Evolutionary conservation across 2,329 filamentous ascomycete genomes (phyloP), one percentile per base, ranked within the genome.

Genomic region (Chrysoporthe austroafricana): DNA sequence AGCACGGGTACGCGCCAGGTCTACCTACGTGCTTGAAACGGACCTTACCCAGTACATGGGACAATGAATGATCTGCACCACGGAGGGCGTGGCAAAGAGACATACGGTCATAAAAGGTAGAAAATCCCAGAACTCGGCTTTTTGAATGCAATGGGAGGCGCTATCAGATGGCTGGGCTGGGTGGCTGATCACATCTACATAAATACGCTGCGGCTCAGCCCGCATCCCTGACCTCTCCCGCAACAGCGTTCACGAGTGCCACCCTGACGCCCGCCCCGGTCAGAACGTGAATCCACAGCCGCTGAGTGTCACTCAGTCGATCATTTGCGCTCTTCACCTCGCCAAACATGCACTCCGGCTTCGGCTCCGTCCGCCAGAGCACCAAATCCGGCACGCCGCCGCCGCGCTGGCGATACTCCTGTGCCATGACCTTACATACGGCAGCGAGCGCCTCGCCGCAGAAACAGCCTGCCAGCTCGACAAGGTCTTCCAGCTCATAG

Each of bases 231-330:
- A 86, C 80, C 73, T 88, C 83, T 71, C 78, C 84, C 50, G 86
- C 86, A 48, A 86, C 79, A 14, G 87, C 88, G 76, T 89, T 87
- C 75, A 87, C 96, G 71, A 98, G 82, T 73, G 97, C 94, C 39
- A 98, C 95, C 72, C 85, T 87, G 50, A 98, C 86, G 2, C 96
- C 95, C 1, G 94, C 94, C 1, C 91, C 90, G 8, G 90, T 91
- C 64, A 99, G 84, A 8, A 97, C 93, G 82, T 98, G 93, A 74
- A 98, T 97, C 96, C 96, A 99, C 72, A 99, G 85, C 73, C 96
- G 84, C 81, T 99, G 96, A 21, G 94, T 97, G 82, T 99, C 96
- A 79, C 95, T 98, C 74, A 99, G 82, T 50, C 94, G 88, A 83
- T 99, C 96, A 79, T 97, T 97, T 76, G 89, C 90, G 72, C 89